Base-by-base conservation (phyloP, 805 yeast species). In the Wickerhamomyces kurtzmanii region DNA sequence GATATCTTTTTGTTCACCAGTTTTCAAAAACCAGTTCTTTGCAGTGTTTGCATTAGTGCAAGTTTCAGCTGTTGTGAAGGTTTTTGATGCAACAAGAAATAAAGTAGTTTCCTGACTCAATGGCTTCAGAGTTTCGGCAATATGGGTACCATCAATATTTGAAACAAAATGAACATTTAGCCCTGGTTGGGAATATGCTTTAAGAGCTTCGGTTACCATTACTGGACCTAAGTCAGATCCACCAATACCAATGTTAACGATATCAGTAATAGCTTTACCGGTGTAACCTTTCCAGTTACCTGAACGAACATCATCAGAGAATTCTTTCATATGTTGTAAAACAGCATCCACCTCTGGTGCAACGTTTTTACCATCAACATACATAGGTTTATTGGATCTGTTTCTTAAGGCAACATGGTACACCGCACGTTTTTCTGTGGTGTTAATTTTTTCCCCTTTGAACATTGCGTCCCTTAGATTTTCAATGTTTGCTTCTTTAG, bases 181-280 rank as follows among this genome's bases (percentile, higher is more conserved):
- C 39, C 77, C 70, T 34, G 75, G 78, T 44, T 81, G 71, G 36
- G 80, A 62, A 60, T 89, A 91, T 43, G 83, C 79, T 68, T 89
- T 91, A 54, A 91, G 71, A 23, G 98, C 96, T 66, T 91, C 97
- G 37, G 96, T 85, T 47, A 91, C 97, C 98, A 91, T 91, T 30
- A 91, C 97, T 25, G 98, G 98, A 48, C 98, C 98, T 47, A 91
- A 71, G 60, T 91, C 98, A 17, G 96, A 86, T 45, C 98, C 98
- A 55, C 98, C 98, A 53, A 91, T 91, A 60, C 98, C 98, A 48
- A 91, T 84, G 71, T 91, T 91, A 50, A 91, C 97, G 32, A 91
- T 76, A 50, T 85, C 94, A 45, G 91, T 82, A 62, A 91, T 89
- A 46, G 67, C 62, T 71, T 86, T 85, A 45, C 97, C 97, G 43